Percentiles rank a stretch among this genome's conserved stretches.
These are phyloP conservation scores for Ogataea kodamae DNA, from an alignment of 805 yeast genomes.

Conservation along the genomic window DNA sequence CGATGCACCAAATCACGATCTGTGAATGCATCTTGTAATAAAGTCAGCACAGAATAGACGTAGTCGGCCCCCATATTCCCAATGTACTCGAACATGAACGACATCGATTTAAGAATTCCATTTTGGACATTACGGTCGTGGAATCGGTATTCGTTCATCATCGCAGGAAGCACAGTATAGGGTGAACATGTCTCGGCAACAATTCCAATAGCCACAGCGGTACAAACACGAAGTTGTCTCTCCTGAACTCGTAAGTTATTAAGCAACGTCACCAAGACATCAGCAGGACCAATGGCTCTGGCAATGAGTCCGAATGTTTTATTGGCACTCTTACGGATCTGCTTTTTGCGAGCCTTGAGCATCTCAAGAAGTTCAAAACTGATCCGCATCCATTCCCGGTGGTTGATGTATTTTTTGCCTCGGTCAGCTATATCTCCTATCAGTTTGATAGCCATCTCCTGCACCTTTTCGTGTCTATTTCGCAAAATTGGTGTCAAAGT, in stretches of 20 bases:
- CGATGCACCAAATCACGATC: slow-evolving; percentile 91
- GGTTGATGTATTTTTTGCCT: slow-evolving; percentile 78
- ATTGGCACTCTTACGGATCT: slow-evolving; percentile 81
- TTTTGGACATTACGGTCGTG: slow-evolving; percentile 93
- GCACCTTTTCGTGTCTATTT: slow-evolving; percentile 88
- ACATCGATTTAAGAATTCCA: slow-evolving; percentile 86
- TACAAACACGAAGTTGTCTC: slow-evolving; percentile 92
- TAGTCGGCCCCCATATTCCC: slow-evolving; percentile 80
- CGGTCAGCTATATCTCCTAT: slow-evolving; percentile 79
- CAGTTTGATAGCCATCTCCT: slow-evolving; percentile 71
- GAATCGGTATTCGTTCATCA: slow-evolving; percentile 91
- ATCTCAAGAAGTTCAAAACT: slow-evolving; percentile 88
- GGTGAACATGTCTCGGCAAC: slow-evolving; percentile 93
- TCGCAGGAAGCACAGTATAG: slow-evolving; percentile 87
- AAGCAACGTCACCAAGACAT: slow-evolving; percentile 77
- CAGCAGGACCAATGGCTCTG: slow-evolving; percentile 92
- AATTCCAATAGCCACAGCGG: slow-evolving; percentile 97
- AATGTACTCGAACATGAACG: slow-evolving; percentile 89
- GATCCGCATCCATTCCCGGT: slow-evolving; percentile 96
- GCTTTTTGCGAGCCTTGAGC: slow-evolving; percentile 74
- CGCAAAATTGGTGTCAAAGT: slow-evolving; percentile 87
- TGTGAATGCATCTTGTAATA: slow-evolving; percentile 83
- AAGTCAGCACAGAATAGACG: slow-evolving; percentile 71
- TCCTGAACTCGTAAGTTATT: slow-evolving; percentile 89
- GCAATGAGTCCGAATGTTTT: slow-evolving; percentile 90